Base-by-base conservation (phyloP, 768 basidiomycete species). In the Pulveroboletus ravenelii region DNA sequence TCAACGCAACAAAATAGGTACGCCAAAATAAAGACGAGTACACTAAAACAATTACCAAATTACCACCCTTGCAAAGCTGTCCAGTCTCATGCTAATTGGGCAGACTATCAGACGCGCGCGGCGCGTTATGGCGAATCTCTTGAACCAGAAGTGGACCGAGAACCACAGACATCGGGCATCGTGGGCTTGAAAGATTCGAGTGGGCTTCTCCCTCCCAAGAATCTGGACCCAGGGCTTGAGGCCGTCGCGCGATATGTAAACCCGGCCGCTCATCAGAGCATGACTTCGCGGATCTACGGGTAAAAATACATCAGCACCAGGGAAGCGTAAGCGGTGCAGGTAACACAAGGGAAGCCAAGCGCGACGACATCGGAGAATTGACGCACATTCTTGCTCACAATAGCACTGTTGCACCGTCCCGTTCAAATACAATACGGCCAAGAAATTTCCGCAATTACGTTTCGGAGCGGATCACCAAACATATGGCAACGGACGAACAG, bases 361-460 rank as follows among this genome's bases (percentile, higher is more conserved):
- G 48, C 51, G 35, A 32, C 34, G 15, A 43, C n/a, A 7, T 42
- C 52, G 47, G 47, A 32, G 44, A 41, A 49, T 46, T 31, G 23
- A 83, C 84, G 73, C 70, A 86, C 84, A 54, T 84, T 85, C 60
- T 77, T 82, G 75, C 78, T 84, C 59, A 86, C 78, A 56, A 85
- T 78, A 48, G 82, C 73, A 66, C 84, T 85, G 65, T 58, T 50
- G 18, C 41, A 39, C 52, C 41, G 29, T 34, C 32, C 32, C 32
- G 13, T 34, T 6, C 10, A 13, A 32, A 34, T 6, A 13, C 12
- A 14, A 34, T 14, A 34, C 6, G 3, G 42, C n/a, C 52, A 42
- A 13, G 13, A 20, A 36, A 53, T 52, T 63, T 50, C 52, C 60
- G 48, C 52, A 52, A 53, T 63, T 62, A 68, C 62, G 67, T 64